Evolutionary conservation across 2,329 filamentous ascomycete species (phyloP), one percentile per base, ranked within the genome.

Genomic region (Botrytis hyacinthi): DNA sequence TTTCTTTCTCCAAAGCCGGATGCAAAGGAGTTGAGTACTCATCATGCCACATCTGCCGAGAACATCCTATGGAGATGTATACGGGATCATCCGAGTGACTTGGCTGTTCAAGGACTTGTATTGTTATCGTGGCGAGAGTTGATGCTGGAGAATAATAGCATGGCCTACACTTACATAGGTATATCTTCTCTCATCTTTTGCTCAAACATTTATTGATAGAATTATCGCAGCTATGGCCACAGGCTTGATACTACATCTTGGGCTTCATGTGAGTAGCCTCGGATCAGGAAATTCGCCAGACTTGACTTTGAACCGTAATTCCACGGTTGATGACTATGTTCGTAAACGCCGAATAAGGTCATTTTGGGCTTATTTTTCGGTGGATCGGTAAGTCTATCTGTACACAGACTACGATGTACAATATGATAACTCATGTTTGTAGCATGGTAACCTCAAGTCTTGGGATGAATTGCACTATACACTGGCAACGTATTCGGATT

Each of bases 391-490:
- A 54, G 71, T 46, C 20, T 16, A n/a, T 20, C 29, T 20, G 12
- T 22, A 32, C n/a, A 10, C 29, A 8, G 10, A 35, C 40, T 66
- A 3, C 32, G 9, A 35, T 35, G 4, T 46, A 48, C 4, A 46
- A 35, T 35, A 35, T 66, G 29, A 48, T 66, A 35, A 66, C 62
- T 8, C 35, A 7, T 35, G 14, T 8, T 20, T 35, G 1, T 57
- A 76, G 75, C 35, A 72, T 76, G 32, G 51, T 73, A 10, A 76
- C 73, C 9, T 66, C 73, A 12, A 71, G 62, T n/a, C 40, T 76
- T 12, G 75, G 74, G 9, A 74, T 76, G 75, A 76, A 76, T 60
- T 76, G 74, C 40, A 74, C 75, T 6, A 76, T 76, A 22, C 74
- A 72, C 42, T 76, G 74, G 75, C 75, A 74, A 68, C 62, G 74